Conservation (phyloP, 768 basidiomycete genomes). For the Russula brevipes region DNA sequence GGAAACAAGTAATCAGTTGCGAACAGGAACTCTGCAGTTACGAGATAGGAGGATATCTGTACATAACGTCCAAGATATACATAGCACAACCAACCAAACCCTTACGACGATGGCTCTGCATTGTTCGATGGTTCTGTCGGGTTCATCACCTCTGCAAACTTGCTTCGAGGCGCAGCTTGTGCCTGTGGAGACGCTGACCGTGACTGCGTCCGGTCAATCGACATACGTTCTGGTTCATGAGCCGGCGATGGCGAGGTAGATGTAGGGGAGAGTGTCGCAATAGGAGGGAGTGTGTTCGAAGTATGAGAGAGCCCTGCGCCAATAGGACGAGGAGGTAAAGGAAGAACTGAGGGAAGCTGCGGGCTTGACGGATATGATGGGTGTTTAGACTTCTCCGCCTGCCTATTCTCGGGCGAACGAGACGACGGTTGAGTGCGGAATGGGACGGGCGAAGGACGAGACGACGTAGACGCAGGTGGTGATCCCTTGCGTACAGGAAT, state of each 20-base stretch:
- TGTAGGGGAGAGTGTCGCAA: constrained; percentile 60
- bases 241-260: constrained; percentile 52
- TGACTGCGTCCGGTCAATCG: constrained; percentile 39
- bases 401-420: constrained; percentile 53
- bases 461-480: constrained; percentile 44
- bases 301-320: constrained; percentile 47
- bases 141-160: constrained; percentile 49
- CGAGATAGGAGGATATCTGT: constrained; percentile 21
- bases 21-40: constrained; percentile 7
- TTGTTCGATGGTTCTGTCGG: constrained; percentile 43
- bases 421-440: constrained; percentile 72
- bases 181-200: constrained; percentile 35
- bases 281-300: constrained; percentile 54
- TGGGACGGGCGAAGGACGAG: constrained; percentile 65
- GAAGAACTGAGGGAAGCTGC: constrained; percentile 54
- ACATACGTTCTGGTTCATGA: constrained; percentile 48
- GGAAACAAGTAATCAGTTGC: constrained; percentile 9
- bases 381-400: constrained; percentile 33
- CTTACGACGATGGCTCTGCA: constrained; percentile 31
- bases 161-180: constrained; percentile 49
- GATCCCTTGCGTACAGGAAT: constrained; percentile 44
- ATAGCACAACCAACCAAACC: constrained; percentile 11
- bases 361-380: constrained; percentile 43
- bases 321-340: constrained; percentile 70
- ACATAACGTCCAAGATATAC: constrained; percentile 22